Evolutionary conservation across 768 basidiomycete genomes (phyloP).

Genomic region (Naganishia friedmannii): DNA sequence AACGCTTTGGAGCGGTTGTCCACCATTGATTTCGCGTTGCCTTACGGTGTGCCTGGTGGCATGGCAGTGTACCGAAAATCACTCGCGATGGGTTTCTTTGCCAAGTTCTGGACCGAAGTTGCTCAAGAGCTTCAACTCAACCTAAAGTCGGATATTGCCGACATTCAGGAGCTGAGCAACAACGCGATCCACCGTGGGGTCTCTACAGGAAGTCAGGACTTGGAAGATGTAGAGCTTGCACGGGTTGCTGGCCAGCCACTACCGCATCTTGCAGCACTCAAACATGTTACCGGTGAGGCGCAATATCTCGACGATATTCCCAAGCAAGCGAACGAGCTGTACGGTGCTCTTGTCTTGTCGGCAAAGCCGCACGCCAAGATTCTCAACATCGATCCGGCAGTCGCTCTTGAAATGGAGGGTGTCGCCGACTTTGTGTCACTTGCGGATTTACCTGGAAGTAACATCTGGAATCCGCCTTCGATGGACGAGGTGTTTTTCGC

Average conservation of each 20-base stretch:
- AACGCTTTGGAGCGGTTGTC: slow-evolving; percentile 35
- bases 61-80: slow-evolving; percentile 41
- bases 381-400: slow-evolving; percentile 32
- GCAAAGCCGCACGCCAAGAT: slow-evolving; percentile 41
- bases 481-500: slow-evolving; percentile 39
- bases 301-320: slow-evolving; percentile 41
- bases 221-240: slow-evolving; percentile 38
- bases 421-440: slow-evolving; percentile 36
- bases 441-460: slow-evolving; percentile 36
- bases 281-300: slow-evolving; percentile 42
- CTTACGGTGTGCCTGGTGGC: slow-evolving; percentile 39
- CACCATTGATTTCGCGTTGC: slow-evolving; percentile 34
- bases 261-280: slow-evolving; percentile 37
- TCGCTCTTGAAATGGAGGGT: slow-evolving; percentile 37
- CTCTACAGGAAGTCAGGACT: slow-evolving; percentile 35
- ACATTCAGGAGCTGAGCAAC: slow-evolving; percentile 23
- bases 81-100: slow-evolving; percentile 40
- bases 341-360: slow-evolving; percentile 38
- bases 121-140: slow-evolving; percentile 27
- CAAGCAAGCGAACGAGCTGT: slow-evolving; percentile 33
- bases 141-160: slow-evolving; percentile 8
- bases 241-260: slow-evolving; percentile 35
- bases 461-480: slow-evolving; percentile 35
- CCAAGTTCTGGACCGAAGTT: slow-evolving; percentile 39
- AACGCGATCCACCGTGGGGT: slow-evolving; percentile 35